Evolutionary conservation across 371 early-diverging fungal species (phyloP).

Genomic region (Sporodiniella umbellata): DNA sequence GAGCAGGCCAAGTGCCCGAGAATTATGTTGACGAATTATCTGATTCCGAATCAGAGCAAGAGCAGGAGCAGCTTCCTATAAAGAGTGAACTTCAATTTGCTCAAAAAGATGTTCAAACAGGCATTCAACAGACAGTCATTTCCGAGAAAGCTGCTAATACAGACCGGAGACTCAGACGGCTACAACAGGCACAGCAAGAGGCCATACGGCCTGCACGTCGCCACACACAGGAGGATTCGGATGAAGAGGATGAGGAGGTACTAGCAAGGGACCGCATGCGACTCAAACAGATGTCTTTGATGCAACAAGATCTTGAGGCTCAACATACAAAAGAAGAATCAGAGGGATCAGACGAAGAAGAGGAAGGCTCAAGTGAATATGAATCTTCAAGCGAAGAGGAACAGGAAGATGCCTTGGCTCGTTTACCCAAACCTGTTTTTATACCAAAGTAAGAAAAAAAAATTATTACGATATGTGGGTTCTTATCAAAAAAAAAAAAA

Average conservation of each 20-base stretch:
- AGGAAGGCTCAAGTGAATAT: conserved; percentile 57
- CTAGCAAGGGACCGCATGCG: conserved; percentile 39
- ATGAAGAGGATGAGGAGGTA: conserved; percentile 37
- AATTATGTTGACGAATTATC: conserved; percentile 53
- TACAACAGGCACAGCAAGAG: conserved; percentile 40
- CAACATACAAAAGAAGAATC: conserved; percentile 24
- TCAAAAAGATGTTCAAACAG: conserved; percentile 46
- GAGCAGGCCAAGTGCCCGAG: conserved; percentile 62
- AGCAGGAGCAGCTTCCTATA: conserved; percentile 20
- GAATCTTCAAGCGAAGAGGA: conserved; percentile 59
- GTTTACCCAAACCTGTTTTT: conserved; percentile 78
- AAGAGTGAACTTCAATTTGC: conserved; percentile 33
- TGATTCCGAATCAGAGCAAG: conserved; percentile 46
- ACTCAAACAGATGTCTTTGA: conserved; percentile 37
- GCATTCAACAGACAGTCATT: conserved; percentile 38
- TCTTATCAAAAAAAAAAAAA: too few relatives aligned
- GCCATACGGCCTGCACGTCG: too few relatives aligned
- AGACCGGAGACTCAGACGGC: conserved; percentile 44
- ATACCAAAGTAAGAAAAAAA: conserved; percentile 65
- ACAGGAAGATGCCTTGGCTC: conserved; percentile 43
- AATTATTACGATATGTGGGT: background rate
- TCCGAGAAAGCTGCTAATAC: conserved; percentile 39
- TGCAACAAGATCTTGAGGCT: conserved; percentile 24
- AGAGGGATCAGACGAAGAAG: conserved; percentile 34
- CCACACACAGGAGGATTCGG: conserved; percentile 34